Evolutionary conservation across 495 filamentous ascomycete species (phyloP), one percentile per base, ranked within the genome.

Genomic region (Neurospora hispaniola): DNA sequence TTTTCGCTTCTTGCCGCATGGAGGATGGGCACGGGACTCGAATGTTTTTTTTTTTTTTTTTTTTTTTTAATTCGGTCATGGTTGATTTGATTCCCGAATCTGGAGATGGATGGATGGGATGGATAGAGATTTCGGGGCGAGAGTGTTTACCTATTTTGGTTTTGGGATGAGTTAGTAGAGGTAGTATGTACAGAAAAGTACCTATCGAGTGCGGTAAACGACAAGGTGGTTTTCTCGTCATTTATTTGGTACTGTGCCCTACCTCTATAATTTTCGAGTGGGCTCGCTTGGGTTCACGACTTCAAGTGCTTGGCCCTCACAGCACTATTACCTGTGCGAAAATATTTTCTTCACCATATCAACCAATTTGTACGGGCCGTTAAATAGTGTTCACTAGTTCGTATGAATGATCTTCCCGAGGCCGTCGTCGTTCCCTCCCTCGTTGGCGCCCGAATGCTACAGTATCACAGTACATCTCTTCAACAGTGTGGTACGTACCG

Each of bases 11-110:
- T 62, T 35, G 54, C 54, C 27, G 54, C 14, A 62, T 62, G 27
- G 54, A 62, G 54, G 54, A 62, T 62, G 27, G 71, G 73, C 73
- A 74, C 73, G 73, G 72, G 73, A 74, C 73, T 59, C 7, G 42
- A 72, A 74, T 14, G 69, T 69, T 54, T 48, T 74, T 70, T 48
- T 71, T 4, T 59, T 2, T 11, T 14, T 31, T 38, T 5, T 38
- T 27, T n/a, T n/a, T 23, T 23, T 23, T 23, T 23, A 23, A 23
- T 23, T 23, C 23, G 27, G 35, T 38, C 35, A 38, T 38, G 5
- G 23, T 3, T 3, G 7, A 9, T 4, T 54, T 18, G 4, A 62
- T 62, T 2, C 12, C 54, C 54, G 27, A 3, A 0, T 62, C 35
- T 35, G 54, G 14, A 14, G 54, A 62, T 27, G 20, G 2, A 31